A percentile compares a stretch with the other conserved stretches of the same genome.
Evolutionary conservation across 176 grass and related monocot genomes (phyloP).

Genomic region (Oryza meyeriana): DNA sequence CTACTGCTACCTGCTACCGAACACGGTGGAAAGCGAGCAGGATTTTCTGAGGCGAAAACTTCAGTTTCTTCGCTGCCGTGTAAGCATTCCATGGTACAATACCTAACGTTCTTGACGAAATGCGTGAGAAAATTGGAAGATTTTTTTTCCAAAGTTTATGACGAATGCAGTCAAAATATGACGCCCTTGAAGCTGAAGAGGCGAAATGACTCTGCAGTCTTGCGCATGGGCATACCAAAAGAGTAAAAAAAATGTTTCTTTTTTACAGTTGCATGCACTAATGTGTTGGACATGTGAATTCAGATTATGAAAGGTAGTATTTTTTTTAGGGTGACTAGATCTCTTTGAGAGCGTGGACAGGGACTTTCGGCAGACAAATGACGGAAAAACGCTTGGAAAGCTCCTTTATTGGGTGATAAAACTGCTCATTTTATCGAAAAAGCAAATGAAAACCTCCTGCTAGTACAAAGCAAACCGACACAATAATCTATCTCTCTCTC

Average conservation of each 20-base stretch:
- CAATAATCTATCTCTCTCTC: neutral
- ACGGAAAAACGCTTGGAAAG: neutral
- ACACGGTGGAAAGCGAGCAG: neutral
- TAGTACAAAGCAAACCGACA: slow-evolving; percentile 11
- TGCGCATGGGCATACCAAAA: neutral
- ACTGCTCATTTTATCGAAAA: neutral
- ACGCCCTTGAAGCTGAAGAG: neutral
- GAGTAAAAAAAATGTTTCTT: neutral
- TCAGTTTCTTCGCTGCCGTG: neutral
- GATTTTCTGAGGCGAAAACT: neutral
- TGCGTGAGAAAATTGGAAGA: neutral
- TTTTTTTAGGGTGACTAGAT: neutral
- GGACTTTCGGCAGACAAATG: slow-evolving; percentile 12
- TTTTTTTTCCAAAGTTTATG: neutral
- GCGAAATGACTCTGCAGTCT: neutral
- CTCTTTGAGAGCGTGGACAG: neutral
- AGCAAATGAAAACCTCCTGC: neutral
- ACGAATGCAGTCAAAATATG: slow-evolving; percentile 9
- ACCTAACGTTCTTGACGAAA: slow-evolving; percentile 34
- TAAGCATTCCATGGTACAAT: neutral
- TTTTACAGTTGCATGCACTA: neutral
- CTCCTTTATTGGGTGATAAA: neutral
- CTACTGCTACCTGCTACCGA: neutral
- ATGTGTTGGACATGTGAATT: neutral
- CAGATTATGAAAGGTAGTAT: neutral